Conservation (phyloP, 2,329 filamentous ascomycete species). For the Westerdykella ornata region DNA sequence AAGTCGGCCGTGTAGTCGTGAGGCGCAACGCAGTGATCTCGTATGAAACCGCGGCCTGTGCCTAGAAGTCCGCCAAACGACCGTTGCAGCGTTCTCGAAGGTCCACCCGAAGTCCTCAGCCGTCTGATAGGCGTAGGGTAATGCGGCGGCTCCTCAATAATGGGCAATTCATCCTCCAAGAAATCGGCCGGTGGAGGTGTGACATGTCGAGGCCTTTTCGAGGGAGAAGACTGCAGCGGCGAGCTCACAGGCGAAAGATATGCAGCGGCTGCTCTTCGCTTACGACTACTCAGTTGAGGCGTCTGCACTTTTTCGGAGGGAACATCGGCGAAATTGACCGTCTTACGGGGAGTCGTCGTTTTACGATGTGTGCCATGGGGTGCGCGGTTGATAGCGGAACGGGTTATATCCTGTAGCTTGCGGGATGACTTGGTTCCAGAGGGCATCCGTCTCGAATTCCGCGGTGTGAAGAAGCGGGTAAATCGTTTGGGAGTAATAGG, state of each 20-base stretch:
- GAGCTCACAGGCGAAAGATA: conserved; percentile 40
- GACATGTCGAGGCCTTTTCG: conserved; percentile 29
- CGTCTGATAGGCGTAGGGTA: conserved; percentile 35
- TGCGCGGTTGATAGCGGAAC: conserved; percentile 39
- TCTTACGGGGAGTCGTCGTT: conserved; percentile 33
- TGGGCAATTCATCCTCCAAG: conserved; percentile 20
- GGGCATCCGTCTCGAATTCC: conserved; percentile 24
- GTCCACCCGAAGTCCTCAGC: conserved; percentile 28
- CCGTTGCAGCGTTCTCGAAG: conserved; percentile 39
- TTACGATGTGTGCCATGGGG: conserved; percentile 17
- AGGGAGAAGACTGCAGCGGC: conserved; percentile 39
- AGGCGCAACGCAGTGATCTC: conserved; percentile 47
- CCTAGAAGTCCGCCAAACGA: conserved; percentile 42
- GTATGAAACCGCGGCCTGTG: conserved; percentile 35
- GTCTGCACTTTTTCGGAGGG: conserved; percentile 22
- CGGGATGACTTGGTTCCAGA: conserved; percentile 38
- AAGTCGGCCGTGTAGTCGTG: conserved; percentile 55
- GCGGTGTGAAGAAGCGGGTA: conserved; percentile 47
- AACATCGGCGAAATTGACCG: conserved; percentile 36
- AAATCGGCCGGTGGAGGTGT: conserved; percentile 14
- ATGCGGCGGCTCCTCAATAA: conserved; percentile 18
- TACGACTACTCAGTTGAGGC: conserved; percentile 25
- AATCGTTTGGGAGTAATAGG: conserved; percentile 49
- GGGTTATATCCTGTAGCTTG: conserved; percentile 47
- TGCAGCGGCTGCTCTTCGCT: conserved; percentile 29